These are phyloP conservation scores for Apophysomyces sp. DNA, from an alignment of 371 early-diverging fungal species.

Conservation along the genomic window DNA sequence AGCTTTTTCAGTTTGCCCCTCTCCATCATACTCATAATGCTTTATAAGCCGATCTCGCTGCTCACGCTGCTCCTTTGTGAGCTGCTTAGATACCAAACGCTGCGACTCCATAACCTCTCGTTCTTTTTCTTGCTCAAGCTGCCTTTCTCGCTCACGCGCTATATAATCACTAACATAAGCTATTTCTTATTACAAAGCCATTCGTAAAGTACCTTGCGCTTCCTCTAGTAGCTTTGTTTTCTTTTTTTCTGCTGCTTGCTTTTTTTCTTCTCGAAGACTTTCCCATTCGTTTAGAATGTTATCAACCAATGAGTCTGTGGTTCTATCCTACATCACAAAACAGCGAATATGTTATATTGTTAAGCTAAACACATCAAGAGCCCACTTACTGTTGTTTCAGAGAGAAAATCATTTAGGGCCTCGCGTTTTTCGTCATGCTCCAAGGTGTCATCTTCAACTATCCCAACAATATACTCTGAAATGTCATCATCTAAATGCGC, in stretches of 20 bases:
- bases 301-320: constrained; percentile 36
- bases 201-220: constrained; percentile 34
- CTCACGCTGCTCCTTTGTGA: constrained; percentile 53
- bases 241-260: constrained; percentile 35
- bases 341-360: neutral
- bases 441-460: constrained; percentile 54
- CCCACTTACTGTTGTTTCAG: constrained; percentile 46
- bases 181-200: neutral
- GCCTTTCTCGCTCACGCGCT: constrained; percentile 32
- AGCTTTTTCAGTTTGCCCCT: constrained; percentile 37
- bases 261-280: constrained; percentile 29
- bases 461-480: constrained; percentile 56
- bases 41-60: constrained; percentile 49
- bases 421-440: constrained; percentile 58
- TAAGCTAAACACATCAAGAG: neutral
- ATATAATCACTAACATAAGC: neutral
- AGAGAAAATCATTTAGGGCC: constrained; percentile 52
- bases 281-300: constrained; percentile 37
- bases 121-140: constrained; percentile 18
- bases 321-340: constrained; percentile 29
- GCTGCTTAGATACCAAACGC: constrained; percentile 23
- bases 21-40: constrained; percentile 54
- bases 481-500: constrained; percentile 43
- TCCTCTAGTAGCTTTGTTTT: constrained; percentile 35
- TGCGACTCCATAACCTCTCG: constrained; percentile 13